These are phyloP conservation scores for Talaromyces stipitatus DNA, from an alignment of 495 filamentous ascomycete species.

Conservation along the genomic window DNA sequence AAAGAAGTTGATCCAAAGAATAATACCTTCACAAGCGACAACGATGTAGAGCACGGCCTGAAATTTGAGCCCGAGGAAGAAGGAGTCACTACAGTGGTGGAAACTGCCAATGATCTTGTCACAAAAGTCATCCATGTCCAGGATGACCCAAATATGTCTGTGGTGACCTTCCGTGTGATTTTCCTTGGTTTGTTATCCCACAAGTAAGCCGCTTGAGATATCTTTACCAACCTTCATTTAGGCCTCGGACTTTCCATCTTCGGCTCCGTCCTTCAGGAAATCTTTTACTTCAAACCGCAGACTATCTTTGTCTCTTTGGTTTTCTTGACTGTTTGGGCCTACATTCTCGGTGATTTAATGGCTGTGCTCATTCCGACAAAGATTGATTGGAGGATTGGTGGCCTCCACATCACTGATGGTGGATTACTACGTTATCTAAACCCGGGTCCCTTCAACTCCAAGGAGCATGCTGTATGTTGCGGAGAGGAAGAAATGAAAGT, in stretches of 20 bases:
- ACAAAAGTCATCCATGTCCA: constrained; percentile 24
- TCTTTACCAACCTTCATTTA: neutral
- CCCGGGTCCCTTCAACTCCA: constrained; percentile 30
- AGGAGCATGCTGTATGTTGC: constrained; percentile 29
- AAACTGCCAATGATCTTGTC: constrained; percentile 18
- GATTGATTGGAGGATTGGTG: constrained; percentile 15
- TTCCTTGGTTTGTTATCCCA: constrained; percentile 17
- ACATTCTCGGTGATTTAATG: constrained; percentile 25
- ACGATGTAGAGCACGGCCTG: neutral
- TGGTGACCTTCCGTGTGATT: constrained; percentile 24
- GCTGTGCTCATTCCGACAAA: constrained; percentile 26
- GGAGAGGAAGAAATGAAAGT: neutral
- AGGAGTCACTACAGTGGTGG: neutral
- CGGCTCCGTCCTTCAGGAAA: constrained; percentile 21
- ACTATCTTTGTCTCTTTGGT: constrained; percentile 30
- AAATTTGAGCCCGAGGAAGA: constrained; percentile 1
- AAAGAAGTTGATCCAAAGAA: neutral
- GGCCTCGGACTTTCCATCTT: constrained; percentile 26
- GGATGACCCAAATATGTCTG: constrained; percentile 22
- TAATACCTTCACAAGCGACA: neutral
- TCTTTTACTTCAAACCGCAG: constrained; percentile 43
- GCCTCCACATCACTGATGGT: neutral
- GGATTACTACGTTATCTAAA: constrained; percentile 20
- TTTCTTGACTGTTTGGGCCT: constrained; percentile 34
- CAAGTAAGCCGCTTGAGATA: neutral